Evolutionary conservation across 2,329 filamentous ascomycete genomes (phyloP), one percentile per base, ranked within the genome.

Genomic region (Alternaria angustiovoidea): DNA sequence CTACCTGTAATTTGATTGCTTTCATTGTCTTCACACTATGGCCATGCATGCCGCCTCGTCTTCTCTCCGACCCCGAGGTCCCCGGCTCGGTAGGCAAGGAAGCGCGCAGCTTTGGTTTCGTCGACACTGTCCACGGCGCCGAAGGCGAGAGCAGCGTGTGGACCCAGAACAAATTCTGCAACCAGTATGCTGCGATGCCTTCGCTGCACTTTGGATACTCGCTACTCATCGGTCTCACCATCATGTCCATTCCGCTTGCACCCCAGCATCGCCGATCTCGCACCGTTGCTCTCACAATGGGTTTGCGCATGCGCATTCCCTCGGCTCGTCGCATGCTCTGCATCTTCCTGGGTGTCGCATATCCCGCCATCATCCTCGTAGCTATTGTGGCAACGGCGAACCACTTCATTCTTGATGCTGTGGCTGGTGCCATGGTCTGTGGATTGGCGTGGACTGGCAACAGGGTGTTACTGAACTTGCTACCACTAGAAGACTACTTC

Each of bases 151-250:
- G 87, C 72, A 90, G 87, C 64, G 87, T 91, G 1, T 91, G 89
- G 89, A 91, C 89, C 0, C 85, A 88, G 49, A 91, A 91, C 78
- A 85, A 83, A 62, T 92, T 91, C 76, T 91, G 89, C 78, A 92
- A 92, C 74, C 89, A 92, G 77, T 91, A 91, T 75, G 89, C 88
- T 84, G 90, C 90, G 7, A 92, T 92, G 90, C 90, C 90, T 1
- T 90, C 88, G 0, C 82, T 92, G 16, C 90, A 92, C 75, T 92
- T 92, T 71, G 90, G 90, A 3, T 92, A 92, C 79, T 89, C 88
- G 4, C 85, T 92, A 30, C 84, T 92, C 69, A 88, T 92, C 71
- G 90, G 90, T 7, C 78, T 92, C 12, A 92, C 89, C 4, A 84
- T 92, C 58, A 85, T 87, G 67, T 87, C 86, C 1, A 85, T 91